Evolutionary conservation across 73 alveolate genomes (phyloP), one percentile per base, ranked within the genome.

Genomic region (Durusdinium trenchii): DNA sequence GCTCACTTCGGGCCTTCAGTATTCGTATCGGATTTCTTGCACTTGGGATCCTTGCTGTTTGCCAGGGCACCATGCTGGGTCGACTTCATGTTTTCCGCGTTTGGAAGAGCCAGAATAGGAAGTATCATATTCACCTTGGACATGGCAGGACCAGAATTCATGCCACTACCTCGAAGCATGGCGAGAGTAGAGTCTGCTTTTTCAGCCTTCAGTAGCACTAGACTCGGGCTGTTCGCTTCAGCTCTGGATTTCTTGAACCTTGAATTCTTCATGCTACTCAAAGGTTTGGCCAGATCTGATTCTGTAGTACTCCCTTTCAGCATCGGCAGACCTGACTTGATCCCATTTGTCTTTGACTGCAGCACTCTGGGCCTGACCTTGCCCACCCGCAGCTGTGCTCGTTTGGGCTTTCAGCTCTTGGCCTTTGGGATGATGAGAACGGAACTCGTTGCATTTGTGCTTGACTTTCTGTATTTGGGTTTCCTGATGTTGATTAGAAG

Each of bases 191-290:
- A 79, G 76, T 36, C 61, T 20, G 18, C 30, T 9, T 48, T 40
- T 47, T 38, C 52, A 12, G 52, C 94, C 87, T 91, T 91, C 42
- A 45, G 89, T 32, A 32, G 87, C 50, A 32, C 71, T 36, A 48
- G 61, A 32, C 16, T 91, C 51, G 98, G 60, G 78, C 23, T n/a
- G 32, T 3, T 36, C 20, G 51, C 32, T 43, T 50, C 50, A 26
- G 43, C 64, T 18, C 43, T 52, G 92, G 98, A 93, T 54, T 71
- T 23, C 60, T 73, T 94, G 71, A 92, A 94, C 54, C 60, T 52
- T 64, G 99, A 67, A 18, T n/a, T 57, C 35, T 9, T 20, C 7
- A 82, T 48, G 57, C 45, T 47, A 30, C 18, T 54, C 26, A 43
- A 67, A 43, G 6, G 30, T 7, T 40, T 30, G 16, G 67, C 71